These are phyloP conservation scores for Debaryomyces tyrocola DNA, from an alignment of 805 yeast genomes.

Conservation along the genomic window DNA sequence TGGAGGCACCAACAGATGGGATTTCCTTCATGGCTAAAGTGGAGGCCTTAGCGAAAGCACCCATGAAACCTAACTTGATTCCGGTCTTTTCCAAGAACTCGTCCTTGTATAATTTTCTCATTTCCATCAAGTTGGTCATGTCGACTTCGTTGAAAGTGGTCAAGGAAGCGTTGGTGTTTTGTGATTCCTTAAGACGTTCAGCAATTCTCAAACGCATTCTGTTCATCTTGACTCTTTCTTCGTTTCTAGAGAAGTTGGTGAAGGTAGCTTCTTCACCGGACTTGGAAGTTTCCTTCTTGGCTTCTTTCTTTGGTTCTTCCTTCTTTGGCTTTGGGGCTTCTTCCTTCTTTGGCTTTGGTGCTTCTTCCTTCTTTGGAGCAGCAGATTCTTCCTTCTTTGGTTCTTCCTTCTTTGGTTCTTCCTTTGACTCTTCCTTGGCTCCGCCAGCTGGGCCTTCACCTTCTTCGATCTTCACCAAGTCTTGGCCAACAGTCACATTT, in stretches of 20 bases:
- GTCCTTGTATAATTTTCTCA: constrained; percentile 96
- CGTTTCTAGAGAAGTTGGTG: constrained; percentile 70
- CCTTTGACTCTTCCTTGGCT: constrained; percentile 28
- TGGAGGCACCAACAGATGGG: constrained; percentile 94
- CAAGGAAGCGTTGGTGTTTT: constrained; percentile 96
- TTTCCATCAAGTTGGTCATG: constrained; percentile 86
- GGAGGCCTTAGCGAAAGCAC: constrained; percentile 92
- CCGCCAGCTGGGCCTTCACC: constrained; percentile 67
- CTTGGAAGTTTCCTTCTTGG: constrained; percentile 25
- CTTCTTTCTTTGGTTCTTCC: constrained; percentile 22
- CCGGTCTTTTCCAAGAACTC: constrained; percentile 93
- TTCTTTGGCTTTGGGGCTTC: constrained; percentile 26
- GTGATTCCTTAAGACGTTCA: constrained; percentile 98
- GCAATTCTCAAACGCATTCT: constrained; percentile 99
- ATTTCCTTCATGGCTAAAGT: constrained; percentile 90
- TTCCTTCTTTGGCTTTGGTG: constrained; percentile 31
- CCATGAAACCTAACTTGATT: constrained; percentile 97
- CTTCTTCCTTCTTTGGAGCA: constrained; percentile 33
- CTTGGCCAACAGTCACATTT: constrained; percentile 96
- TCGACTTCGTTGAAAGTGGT: constrained; percentile 98
- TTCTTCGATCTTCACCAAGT: constrained; percentile 80
- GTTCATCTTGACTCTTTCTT: constrained; percentile 95
- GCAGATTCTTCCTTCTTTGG: constrained; percentile 20
- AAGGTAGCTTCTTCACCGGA: constrained; percentile 37
- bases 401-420: constrained; percentile 30